These are phyloP conservation scores for Backusella luteola DNA, from an alignment of 192 early-diverging fungal species.

Conservation along the genomic window DNA sequence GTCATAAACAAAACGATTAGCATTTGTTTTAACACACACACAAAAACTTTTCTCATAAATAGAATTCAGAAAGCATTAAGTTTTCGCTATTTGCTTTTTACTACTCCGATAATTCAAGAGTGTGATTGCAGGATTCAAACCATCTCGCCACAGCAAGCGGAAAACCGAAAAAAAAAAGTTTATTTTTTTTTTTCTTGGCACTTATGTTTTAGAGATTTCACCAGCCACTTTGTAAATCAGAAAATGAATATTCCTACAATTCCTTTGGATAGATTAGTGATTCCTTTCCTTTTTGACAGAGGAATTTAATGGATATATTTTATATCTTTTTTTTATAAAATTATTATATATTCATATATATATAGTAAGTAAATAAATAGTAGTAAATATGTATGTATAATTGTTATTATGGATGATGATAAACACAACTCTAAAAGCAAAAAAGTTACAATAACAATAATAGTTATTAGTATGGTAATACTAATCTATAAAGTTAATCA, in stretches of 20 bases:
- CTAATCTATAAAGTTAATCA: not conserved
- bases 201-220: not conserved
- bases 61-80: not conserved
- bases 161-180: constrained; percentile 3
- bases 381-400: not conserved
- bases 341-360: not conserved
- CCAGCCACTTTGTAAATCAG: constrained; percentile 5
- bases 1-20: not conserved
- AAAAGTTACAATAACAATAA: not conserved
- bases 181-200: not conserved
- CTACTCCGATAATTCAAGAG: not conserved
- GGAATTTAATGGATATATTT: constrained; percentile 6
- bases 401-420: not conserved
- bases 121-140: not conserved
- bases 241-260: not conserved
- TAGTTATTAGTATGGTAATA: not conserved
- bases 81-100: not conserved
- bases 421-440: not conserved
- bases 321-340: not conserved
- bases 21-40: not conserved
- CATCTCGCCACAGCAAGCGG: not conserved
- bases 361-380: not conserved
- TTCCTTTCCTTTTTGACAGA: constrained; percentile 5
- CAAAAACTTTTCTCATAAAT: not conserved
- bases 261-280: constrained; percentile 5